Percentiles rank a stretch among this genome's conserved stretches.
These are phyloP conservation scores for Croton setiger DNA, from an alignment of 441 rosid genomes.

Conservation along the genomic window DNA sequence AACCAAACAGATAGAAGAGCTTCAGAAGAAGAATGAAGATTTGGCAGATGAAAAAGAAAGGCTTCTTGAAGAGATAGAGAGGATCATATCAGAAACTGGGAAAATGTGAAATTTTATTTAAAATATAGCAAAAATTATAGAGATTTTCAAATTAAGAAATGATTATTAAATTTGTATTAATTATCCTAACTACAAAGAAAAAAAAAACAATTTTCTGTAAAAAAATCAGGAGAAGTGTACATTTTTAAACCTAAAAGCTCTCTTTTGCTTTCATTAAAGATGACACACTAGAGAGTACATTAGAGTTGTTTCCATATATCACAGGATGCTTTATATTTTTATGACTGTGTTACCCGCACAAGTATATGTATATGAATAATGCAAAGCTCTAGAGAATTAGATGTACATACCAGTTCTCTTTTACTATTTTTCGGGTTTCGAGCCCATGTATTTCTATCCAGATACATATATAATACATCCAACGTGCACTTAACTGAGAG, in stretches of 20 bases:
- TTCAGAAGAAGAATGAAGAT: conserved; percentile 63
- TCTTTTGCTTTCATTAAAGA: too few relatives aligned
- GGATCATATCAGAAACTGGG: conserved; percentile 44
- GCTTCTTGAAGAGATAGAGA: conserved; percentile 64
- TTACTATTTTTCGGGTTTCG: background rate
- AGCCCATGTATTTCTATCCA: background rate
- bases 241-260: too few relatives aligned
- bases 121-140: too few relatives aligned
- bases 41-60: conserved; percentile 62
- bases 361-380: background rate
- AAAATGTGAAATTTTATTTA: conserved; percentile 30
- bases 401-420: background rate
- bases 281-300: background rate
- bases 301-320: background rate
- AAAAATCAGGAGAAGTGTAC: background rate
- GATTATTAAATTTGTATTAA: too few relatives aligned
- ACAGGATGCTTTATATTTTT: conserved; percentile 12
- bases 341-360: conserved; percentile 9
- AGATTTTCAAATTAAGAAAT: background rate
- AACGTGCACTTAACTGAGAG: background rate
- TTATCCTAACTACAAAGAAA: background rate
- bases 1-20: conserved; percentile 70
- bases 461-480: background rate
- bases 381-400: conserved; percentile 1
- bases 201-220: background rate